Conservation (phyloP, 2,329 filamentous ascomycete species). For the Helotiales sp. region DNA sequence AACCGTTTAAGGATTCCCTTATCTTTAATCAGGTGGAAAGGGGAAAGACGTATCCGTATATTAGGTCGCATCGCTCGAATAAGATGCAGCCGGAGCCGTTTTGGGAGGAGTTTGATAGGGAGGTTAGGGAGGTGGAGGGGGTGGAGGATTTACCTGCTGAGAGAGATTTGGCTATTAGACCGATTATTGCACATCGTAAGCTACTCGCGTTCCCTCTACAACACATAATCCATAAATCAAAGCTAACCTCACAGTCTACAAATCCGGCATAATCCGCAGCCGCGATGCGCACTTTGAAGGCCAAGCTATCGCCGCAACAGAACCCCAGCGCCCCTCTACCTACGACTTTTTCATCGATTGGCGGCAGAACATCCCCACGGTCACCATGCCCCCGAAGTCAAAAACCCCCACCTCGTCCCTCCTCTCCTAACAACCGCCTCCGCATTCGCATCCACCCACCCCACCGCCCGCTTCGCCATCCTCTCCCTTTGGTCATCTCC, state of each 20-base stretch:
- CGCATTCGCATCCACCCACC: slow-evolving; percentile 36
- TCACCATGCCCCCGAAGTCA: slow-evolving; percentile 39
- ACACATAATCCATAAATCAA: background rate
- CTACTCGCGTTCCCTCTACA: background rate
- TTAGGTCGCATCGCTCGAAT: slow-evolving; percentile 38
- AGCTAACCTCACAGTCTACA: slow-evolving; percentile 46
- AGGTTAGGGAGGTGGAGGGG: slow-evolving; percentile 38
- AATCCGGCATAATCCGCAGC: slow-evolving; percentile 50
- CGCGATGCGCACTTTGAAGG: slow-evolving; percentile 43
- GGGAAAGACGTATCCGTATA: slow-evolving; percentile 43
- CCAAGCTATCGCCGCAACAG: slow-evolving; percentile 46
- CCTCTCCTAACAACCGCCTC: slow-evolving; percentile 43
- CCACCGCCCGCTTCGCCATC: slow-evolving; percentile 48
- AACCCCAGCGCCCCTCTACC: slow-evolving; percentile 43
- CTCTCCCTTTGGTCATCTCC: slow-evolving; percentile 54
- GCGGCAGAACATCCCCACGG: slow-evolving; percentile 34
- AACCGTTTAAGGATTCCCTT: slow-evolving; percentile 44
- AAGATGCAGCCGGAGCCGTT: slow-evolving; percentile 45
- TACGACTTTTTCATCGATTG: slow-evolving; percentile 54
- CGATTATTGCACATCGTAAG: slow-evolving; percentile 48
- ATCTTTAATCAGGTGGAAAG: slow-evolving; percentile 50
- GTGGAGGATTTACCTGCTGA: slow-evolving; percentile 43
- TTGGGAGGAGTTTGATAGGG: slow-evolving; percentile 45
- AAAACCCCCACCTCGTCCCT: slow-evolving; percentile 44
- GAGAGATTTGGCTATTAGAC: slow-evolving; percentile 49